Evolutionary conservation across 306 rosid species (phyloP).

Genomic region (Vachellia collinsii): DNA sequence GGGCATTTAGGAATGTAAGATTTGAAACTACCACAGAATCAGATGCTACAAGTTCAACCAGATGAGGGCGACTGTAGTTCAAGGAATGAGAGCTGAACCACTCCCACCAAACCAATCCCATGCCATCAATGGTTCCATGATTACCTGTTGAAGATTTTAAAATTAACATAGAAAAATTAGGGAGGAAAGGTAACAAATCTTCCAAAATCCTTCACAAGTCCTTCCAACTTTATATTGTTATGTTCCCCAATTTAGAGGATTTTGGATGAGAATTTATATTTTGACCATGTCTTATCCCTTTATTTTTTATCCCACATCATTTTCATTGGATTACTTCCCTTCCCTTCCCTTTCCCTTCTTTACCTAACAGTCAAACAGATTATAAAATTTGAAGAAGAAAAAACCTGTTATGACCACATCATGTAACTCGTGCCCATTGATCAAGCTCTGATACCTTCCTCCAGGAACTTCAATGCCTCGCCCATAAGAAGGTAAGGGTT

Average conservation of each 20-base stretch:
- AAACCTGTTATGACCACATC: conserved; percentile 96
- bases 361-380: not conserved
- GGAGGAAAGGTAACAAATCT: not conserved
- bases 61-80: conserved; percentile 92
- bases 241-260: not conserved
- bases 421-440: conserved; percentile 74
- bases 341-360: not conserved
- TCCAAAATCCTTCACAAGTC: not conserved
- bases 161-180: not conserved
- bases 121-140: conserved; percentile 89
- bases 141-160: conserved; percentile 59
- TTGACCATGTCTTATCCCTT: not conserved
- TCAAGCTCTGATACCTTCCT: conserved; percentile 80
- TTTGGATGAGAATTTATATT: not conserved
- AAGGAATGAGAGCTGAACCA: conserved; percentile 69
- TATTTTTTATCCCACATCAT: not conserved
- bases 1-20: conserved; percentile 87
- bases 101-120: conserved; percentile 96
- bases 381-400: not conserved
- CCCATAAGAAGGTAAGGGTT: conserved; percentile 94
- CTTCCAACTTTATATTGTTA: not conserved
- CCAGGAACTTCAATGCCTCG: conserved; percentile 89
- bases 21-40: conserved; percentile 81
- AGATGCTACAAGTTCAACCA: conserved; percentile 74
- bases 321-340: not conserved